These are phyloP conservation scores for Didymella pomorum DNA, from an alignment of 2,329 filamentous ascomycete species.

Conservation along the genomic window DNA sequence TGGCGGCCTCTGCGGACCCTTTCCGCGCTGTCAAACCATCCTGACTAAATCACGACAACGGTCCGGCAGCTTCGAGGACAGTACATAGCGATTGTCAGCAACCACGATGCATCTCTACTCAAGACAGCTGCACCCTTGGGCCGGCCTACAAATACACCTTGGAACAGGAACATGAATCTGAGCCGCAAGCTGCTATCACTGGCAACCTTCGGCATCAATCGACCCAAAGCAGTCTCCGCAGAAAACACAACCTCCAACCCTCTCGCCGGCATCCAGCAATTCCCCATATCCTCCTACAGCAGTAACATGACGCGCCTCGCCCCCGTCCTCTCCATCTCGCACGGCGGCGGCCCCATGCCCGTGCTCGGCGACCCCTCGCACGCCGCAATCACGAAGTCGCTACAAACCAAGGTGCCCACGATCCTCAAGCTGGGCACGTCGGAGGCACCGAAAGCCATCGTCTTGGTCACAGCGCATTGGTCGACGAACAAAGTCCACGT, in stretches of 20 bases:
- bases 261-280: slow-evolving; percentile 37
- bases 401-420: slow-evolving; percentile 62
- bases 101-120: slow-evolving; percentile 9
- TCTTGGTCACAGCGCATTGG: slow-evolving; percentile 69
- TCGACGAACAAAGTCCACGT: slow-evolving; percentile 60
- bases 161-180: slow-evolving; percentile 34
- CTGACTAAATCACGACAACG: slow-evolving; percentile 28
- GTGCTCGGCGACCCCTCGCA: slow-evolving; percentile 64
- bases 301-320: slow-evolving; percentile 47
- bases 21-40: slow-evolving; percentile 32
- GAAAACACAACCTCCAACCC: slow-evolving; percentile 39
- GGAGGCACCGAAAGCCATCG: slow-evolving; percentile 60
- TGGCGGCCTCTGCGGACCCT: slow-evolving; percentile 23
- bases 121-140: slow-evolving; percentile 1
- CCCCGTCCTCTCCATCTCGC: slow-evolving; percentile 51
- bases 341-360: slow-evolving; percentile 63
- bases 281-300: slow-evolving; percentile 33
- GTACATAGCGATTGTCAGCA: slow-evolving; percentile 19
- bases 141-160: neutral
- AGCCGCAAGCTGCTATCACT: slow-evolving; percentile 23
- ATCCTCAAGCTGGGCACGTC: slow-evolving; percentile 64
- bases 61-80: slow-evolving; percentile 4
- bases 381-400: slow-evolving; percentile 59
- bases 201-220: slow-evolving; percentile 20
- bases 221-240: slow-evolving; percentile 21